Evolutionary conservation across 2,329 filamentous ascomycete species (phyloP), one percentile per base, ranked within the genome.

Genomic region (Cladophialophora chaetospira): DNA sequence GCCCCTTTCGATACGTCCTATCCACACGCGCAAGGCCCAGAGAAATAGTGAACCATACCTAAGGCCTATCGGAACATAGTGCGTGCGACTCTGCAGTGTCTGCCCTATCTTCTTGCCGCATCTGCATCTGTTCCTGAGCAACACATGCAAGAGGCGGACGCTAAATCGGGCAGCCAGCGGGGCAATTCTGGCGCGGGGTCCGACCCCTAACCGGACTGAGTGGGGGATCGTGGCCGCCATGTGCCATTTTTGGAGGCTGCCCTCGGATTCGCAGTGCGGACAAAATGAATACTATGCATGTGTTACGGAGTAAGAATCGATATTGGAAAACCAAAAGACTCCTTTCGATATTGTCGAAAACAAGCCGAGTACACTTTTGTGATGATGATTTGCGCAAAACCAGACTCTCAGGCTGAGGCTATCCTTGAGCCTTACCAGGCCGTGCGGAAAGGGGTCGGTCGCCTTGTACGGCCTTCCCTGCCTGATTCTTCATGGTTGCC

Each of bases 91-190:
- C 11, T 5, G 36, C 11, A 11, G 23, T 28, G 10, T 10, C 15
- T n/a, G 17, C 33, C 33, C 48, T 40, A 51, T 38, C 23, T 51
- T 26, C 11, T 26, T 26, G n/a, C 35, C 25, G 46, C 46, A 38
- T 28, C 40, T 23, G 33, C 47, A 15, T n/a, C 46, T 33, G 56
- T 58, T 55, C 46, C 56, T 58, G 44, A 44, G 51, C 50, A 51
- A 51, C 45, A 55, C 21, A 26, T 50, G 50, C 50, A 45, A 40
- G 56, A 46, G 5, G 45, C 56, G 51, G 55, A 28, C 56, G 56
- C 56, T 55, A 58, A 46, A 38, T 36, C 56, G 56, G 56, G 36
- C 40, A 49, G 28, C 15, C 5, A 36, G 42, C 38, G 26, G 45
- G 28, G 25, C 17, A 35, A 17, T 51, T 19, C 26, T 17, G 23